Percentiles rank a stretch among this genome's conserved stretches.
Evolutionary conservation across 1,284 basidiomycete species (phyloP).

Genomic region (Malassezia dermatis): DNA sequence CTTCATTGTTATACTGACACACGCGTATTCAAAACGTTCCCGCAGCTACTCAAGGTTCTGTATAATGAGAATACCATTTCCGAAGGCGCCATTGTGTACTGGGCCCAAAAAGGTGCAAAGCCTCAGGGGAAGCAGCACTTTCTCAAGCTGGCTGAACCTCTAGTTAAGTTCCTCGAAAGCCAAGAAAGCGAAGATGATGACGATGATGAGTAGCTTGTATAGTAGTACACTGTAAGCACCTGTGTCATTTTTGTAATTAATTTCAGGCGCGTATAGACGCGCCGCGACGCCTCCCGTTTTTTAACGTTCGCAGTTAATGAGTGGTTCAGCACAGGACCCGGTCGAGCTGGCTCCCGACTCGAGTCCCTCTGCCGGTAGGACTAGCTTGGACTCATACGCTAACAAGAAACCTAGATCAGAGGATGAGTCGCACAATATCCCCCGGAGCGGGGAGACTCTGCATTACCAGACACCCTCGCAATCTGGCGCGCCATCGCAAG

Average conservation of each 20-base stretch:
- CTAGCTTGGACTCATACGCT: neutral
- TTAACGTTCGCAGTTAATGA: constrained; percentile 5
- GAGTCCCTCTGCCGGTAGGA: constrained; percentile 5
- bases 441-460: constrained; percentile 2
- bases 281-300: constrained; percentile 1
- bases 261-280: constrained; percentile 7
- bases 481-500: neutral
- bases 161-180: constrained; percentile 75
- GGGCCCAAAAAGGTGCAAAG: constrained; percentile 92
- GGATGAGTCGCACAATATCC: neutral
- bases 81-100: constrained; percentile 91
- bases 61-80: constrained; percentile 91
- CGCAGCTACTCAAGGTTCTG: constrained; percentile 74
- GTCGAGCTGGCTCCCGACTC: constrained; percentile 18
- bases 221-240: neutral
- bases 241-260: neutral
- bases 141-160: constrained; percentile 70
- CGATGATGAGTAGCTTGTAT: constrained; percentile 51
- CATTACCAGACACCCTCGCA: constrained; percentile 1
- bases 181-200: constrained; percentile 54
- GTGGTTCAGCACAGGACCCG: constrained; percentile 13
- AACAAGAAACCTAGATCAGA: neutral
- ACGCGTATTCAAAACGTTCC: constrained; percentile 82
- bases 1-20: constrained; percentile 79
- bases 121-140: constrained; percentile 88